Evolutionary conservation across 2,329 filamentous ascomycete species (phyloP).

Genomic region (Penicillium sp.): DNA sequence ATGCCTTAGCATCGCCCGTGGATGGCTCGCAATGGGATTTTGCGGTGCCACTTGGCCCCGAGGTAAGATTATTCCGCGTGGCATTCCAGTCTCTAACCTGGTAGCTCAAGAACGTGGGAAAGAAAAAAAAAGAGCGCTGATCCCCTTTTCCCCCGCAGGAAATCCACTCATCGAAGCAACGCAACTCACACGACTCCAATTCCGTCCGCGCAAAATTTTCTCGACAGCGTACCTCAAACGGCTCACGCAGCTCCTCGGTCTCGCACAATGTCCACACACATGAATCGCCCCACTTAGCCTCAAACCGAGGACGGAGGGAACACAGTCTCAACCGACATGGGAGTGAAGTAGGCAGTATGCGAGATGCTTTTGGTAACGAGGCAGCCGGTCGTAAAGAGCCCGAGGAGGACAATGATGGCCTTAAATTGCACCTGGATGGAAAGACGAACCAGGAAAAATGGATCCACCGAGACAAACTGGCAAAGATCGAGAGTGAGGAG

Average conservation of each 20-base stretch:
- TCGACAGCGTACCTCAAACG: conserved; percentile 36
- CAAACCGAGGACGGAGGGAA: conserved; percentile 36
- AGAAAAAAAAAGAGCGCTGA: conserved; percentile 15
- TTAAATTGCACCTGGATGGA: conserved; percentile 10
- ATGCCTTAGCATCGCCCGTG: conserved; percentile 41
- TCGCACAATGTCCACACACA: conserved; percentile 33
- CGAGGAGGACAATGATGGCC: conserved; percentile 22
- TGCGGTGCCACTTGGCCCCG: conserved; percentile 36
- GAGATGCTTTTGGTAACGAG: conserved; percentile 33
- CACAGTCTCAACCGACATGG: conserved; percentile 37
- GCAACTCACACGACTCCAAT: conserved; percentile 41
- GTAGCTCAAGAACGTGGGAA: background rate
- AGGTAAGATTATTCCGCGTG: conserved; percentile 33
- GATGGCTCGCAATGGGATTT: conserved; percentile 42
- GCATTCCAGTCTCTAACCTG: background rate
- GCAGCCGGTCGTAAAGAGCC: conserved; percentile 18
- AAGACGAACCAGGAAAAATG: conserved; percentile 44
- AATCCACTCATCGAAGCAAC: conserved; percentile 31
- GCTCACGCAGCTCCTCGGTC: conserved; percentile 42
- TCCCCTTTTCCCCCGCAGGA: conserved; percentile 22
- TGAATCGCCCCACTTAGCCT: conserved; percentile 30
- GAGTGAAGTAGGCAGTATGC: conserved; percentile 41
- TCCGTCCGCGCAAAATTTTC: conserved; percentile 29
- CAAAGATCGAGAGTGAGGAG: conserved; percentile 52
- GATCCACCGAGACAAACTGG: conserved; percentile 54